phyloP scores from a whole-genome alignment of 768 basidiomycete species.

The Naematelia encephala region DNA sequence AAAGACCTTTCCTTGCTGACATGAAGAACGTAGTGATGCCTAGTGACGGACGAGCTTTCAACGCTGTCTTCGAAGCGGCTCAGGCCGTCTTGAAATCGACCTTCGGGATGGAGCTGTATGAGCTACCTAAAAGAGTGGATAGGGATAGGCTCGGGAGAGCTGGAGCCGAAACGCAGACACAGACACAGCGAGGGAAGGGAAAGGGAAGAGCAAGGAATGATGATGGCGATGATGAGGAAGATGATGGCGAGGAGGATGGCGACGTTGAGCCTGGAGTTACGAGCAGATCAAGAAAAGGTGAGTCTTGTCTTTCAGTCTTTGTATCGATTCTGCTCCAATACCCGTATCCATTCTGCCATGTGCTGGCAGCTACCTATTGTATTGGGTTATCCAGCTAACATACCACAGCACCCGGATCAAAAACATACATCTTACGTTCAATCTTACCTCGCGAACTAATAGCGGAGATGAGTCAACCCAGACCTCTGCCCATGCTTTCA shows the following conservation, averaged over 20 bases:
- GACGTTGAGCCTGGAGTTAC: constrained; percentile 55
- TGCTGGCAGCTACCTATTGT: too few species aligned
- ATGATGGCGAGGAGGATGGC: constrained; percentile 49
- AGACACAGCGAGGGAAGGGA: constrained; percentile 22
- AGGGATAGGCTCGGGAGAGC: constrained; percentile 1
- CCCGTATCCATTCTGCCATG: too few species aligned
- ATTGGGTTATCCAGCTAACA: too few species aligned
- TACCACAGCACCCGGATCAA: constrained; percentile 57
- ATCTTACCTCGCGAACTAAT: constrained; percentile 63
- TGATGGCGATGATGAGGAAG: constrained; percentile 55
- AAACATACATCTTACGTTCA: constrained; percentile 80
- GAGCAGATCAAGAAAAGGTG: constrained; percentile 59
- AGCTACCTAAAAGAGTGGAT: constrained; percentile 54
- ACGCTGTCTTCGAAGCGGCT: constrained; percentile 62
- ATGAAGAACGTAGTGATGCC: constrained; percentile 54
- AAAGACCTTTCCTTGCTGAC: too few species aligned
- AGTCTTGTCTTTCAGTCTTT: background rate
- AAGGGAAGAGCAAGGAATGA: constrained; percentile 22
- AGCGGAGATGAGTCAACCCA: constrained; percentile 38
- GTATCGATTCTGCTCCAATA: too few species aligned
- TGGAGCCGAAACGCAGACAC: constrained; percentile 14
- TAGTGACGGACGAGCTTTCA: constrained; percentile 60
- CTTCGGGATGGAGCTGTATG: constrained; percentile 81
- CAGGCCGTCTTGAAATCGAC: constrained; percentile 63
- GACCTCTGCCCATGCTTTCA: constrained; percentile 57